Evolutionary conservation across 352 stramenopile genomes (phyloP).

Genomic region (Phytopythium mirpurense): DNA sequence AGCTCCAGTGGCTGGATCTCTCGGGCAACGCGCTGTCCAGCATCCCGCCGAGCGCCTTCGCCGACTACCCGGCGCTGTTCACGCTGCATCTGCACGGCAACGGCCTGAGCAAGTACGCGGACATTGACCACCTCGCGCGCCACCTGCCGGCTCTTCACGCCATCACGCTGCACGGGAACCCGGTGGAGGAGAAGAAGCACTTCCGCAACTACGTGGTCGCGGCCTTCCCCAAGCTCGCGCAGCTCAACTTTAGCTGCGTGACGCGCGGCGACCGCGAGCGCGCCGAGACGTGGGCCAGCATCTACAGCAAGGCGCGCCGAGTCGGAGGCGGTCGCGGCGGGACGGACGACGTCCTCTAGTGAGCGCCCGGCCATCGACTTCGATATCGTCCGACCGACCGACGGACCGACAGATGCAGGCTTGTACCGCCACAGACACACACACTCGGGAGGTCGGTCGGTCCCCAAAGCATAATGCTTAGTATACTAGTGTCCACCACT

Average conservation of each 20-base stretch:
- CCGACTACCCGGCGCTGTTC: conserved; percentile 41
- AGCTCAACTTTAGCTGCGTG: conserved; percentile 76
- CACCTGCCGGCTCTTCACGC: conserved; percentile 50
- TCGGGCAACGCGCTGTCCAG: conserved; percentile 41
- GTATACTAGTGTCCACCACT: too few species aligned
- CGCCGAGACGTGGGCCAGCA: conserved; percentile 60
- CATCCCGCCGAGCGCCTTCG: conserved; percentile 33
- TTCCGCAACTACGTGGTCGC: conserved; percentile 82
- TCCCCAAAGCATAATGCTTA: too few species aligned
- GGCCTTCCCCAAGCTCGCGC: conserved; percentile 50
- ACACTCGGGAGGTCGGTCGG: too few species aligned
- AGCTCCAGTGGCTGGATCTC: conserved; percentile 63
- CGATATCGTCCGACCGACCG: too few species aligned
- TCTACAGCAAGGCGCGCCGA: conserved; percentile 50
- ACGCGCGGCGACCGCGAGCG: conserved; percentile 60
- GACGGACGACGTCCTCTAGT: background rate
- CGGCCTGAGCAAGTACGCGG: conserved; percentile 45
- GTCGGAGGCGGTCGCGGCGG: background rate
- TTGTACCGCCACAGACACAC: background rate
- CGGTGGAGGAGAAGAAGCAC: conserved; percentile 83
- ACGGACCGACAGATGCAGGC: too few species aligned
- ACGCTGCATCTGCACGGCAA: conserved; percentile 80
- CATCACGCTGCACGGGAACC: conserved; percentile 78
- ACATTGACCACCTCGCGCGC: conserved; percentile 46
- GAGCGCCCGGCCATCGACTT: too few species aligned